Evolutionary conservation across 257 asterid species (phyloP).

Genomic region (Solanum medicagineum): DNA sequence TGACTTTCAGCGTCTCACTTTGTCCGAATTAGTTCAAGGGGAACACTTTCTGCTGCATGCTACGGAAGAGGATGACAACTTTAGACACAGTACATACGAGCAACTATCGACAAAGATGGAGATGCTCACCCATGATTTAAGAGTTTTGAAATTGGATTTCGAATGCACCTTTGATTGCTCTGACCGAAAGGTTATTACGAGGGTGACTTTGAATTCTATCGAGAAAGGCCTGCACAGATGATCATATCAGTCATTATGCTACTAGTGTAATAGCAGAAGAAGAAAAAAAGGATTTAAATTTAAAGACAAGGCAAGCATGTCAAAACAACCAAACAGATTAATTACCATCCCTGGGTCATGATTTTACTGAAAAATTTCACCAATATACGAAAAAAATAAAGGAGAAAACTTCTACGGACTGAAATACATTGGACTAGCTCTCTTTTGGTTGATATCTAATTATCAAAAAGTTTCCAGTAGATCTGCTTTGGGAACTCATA

Average conservation of each 20-base stretch:
- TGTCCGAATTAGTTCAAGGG: conserved; percentile 64
- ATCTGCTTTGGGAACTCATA: not conserved
- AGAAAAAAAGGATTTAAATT: not conserved
- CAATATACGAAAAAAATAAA: not conserved
- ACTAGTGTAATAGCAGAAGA: not conserved
- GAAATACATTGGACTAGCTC: not conserved
- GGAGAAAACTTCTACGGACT: not conserved
- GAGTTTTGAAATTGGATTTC: conserved; percentile 33
- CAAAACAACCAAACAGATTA: not conserved
- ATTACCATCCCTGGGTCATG: not conserved
- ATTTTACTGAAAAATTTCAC: not conserved
- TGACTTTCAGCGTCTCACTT: conserved; percentile 26
- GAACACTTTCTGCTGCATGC: conserved; percentile 69
- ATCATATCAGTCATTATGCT: not conserved
- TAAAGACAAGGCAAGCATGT: not conserved
- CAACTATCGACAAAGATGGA: not conserved
- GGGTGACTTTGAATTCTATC: conserved; percentile 59
- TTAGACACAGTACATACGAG: not conserved
- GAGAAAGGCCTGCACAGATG: conserved; percentile 62
- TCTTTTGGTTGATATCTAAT: not conserved
- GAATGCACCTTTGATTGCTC: conserved; percentile 35
- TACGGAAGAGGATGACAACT: conserved; percentile 6
- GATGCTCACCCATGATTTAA: conserved; percentile 57
- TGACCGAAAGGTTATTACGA: conserved; percentile 49
- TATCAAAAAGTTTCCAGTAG: not conserved